Evolutionary conservation across 495 filamentous ascomycete species (phyloP), one percentile per base, ranked within the genome.

Genomic region (Letharia columbiana): DNA sequence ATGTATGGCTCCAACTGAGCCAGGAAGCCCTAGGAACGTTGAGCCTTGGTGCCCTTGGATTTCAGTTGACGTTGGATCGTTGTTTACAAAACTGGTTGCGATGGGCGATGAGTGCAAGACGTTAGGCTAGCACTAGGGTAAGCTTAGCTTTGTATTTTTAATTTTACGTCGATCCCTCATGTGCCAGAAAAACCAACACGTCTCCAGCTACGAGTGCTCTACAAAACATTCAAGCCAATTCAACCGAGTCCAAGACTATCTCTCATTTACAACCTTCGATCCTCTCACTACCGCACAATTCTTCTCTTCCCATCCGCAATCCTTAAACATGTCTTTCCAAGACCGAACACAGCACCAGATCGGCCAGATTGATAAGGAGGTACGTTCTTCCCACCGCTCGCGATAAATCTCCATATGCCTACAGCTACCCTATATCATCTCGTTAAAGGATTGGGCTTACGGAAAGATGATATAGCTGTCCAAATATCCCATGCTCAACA

Each of bases 291-390:
- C 41, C 15, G 28, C 18, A 60, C 23, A 56, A 40, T 20, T 11
- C 35, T 33, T 60, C 8, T 18, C 37, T 62, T 42, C 12, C 44
- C 33, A 61, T 33, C 54, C 20, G 31, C 54, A 57, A 33, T 37
- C 59, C 17, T 28, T 40, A 57, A 62, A 17, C 65, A 73, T 73
- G 71, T 91, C 91, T 76, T 89, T 91, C 78, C 93, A 98, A 81
- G 93, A 96, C 72, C 90, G 89, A 78, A 87, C 90, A 70, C 91
- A 96, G 81, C 85, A 91, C 74, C 85, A 89, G 70, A 85, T 98
- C 72, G 84, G 87, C 67, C 89, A 92, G 84, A 89, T 98, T 79
- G 93, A 98, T 82, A 96, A 96, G 82, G 92, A 98, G 91, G 92
- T 96, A 78, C 72, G 90, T 83, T n/a, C 23, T 60, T 35, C 44